Evolutionary conservation across 192 early-diverging fungal genomes (phyloP).

Genomic region (Funneliformis geosporum): DNA sequence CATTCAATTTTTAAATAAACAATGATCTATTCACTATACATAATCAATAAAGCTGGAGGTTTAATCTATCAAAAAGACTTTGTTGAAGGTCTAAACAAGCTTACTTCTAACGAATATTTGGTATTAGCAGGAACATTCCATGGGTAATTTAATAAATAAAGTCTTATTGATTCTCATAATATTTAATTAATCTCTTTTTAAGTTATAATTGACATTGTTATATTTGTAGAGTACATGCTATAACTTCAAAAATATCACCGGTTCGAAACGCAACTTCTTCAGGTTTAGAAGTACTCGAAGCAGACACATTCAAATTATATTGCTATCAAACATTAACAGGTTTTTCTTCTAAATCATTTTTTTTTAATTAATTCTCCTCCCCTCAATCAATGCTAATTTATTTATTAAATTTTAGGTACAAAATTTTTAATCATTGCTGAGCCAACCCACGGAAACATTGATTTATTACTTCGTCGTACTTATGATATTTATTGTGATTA

Average conservation of each 20-base stretch:
- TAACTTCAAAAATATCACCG: slow-evolving; percentile 92
- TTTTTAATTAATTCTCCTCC: no score
- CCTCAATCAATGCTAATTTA: not conserved
- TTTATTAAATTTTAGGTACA: slow-evolving; percentile 59
- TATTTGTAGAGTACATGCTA: slow-evolving; percentile 84
- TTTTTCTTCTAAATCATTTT: slow-evolving; percentile 32
- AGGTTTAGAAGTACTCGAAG: slow-evolving; percentile 92
- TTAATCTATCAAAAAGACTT: slow-evolving; percentile 94
- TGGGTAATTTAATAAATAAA: slow-evolving; percentile 55
- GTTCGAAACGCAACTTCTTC: slow-evolving; percentile 62
- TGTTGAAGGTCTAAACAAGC: slow-evolving; percentile 74
- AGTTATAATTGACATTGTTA: not conserved
- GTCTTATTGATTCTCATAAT: slow-evolving; percentile 17
- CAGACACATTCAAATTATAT: slow-evolving; percentile 86
- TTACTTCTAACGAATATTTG: slow-evolving; percentile 94
- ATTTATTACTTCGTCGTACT: slow-evolving; percentile 63
- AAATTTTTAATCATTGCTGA: slow-evolving; percentile 95
- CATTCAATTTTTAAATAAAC: not conserved
- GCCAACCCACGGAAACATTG: slow-evolving; percentile 69
- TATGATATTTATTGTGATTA: slow-evolving; percentile 94
- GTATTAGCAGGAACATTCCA: slow-evolving; percentile 99
- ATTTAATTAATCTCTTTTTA: not conserved
- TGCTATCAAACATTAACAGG: slow-evolving; percentile 95
- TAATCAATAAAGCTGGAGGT: slow-evolving; percentile 91
- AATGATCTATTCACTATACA: slow-evolving; percentile 82